Evolutionary conservation across 208 protist species (phyloP).

Genomic region (Leishmania mexicana): DNA sequence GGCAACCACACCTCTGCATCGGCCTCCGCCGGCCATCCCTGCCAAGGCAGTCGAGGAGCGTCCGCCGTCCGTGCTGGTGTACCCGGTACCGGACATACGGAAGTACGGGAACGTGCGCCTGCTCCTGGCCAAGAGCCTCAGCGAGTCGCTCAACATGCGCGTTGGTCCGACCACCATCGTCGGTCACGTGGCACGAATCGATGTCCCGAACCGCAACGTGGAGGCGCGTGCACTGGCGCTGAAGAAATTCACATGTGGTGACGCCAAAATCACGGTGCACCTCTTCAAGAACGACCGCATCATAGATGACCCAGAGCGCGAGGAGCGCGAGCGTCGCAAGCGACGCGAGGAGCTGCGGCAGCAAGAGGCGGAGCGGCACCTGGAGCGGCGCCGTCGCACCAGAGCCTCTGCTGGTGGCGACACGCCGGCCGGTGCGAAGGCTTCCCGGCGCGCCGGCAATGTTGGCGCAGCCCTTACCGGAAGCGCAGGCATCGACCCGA

Average conservation of each 20-base stretch:
- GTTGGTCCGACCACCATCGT: conserved; percentile 87
- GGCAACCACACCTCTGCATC: conserved; percentile 43
- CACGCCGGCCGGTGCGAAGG: neutral
- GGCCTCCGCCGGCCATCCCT: conserved; percentile 78
- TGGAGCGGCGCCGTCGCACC: conserved; percentile 10
- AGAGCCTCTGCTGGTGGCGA: neutral
- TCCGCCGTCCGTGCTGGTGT: conserved; percentile 78
- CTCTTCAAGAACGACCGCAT: conserved; percentile 92
- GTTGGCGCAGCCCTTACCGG: neutral
- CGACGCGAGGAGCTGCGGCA: conserved; percentile 8
- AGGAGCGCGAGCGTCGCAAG: conserved; percentile 18
- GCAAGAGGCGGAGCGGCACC: neutral
- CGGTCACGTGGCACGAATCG: conserved; percentile 80
- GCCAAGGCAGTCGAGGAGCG: conserved; percentile 67
- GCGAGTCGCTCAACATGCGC: conserved; percentile 79
- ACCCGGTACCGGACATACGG: conserved; percentile 69
- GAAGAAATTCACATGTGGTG: conserved; percentile 80
- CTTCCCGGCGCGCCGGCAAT: neutral
- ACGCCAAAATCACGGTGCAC: conserved; percentile 59
- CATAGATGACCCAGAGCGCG: conserved; percentile 60
- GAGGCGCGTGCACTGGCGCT: conserved; percentile 79
- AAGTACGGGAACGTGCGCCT: conserved; percentile 67
- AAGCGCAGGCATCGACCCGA: conserved; percentile 12
- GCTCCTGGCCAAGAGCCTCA: conserved; percentile 78
- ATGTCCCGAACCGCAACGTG: conserved; percentile 82